Evolutionary conservation across 1,284 basidiomycete genomes (phyloP), one percentile per base, ranked within the genome.

Genomic region (Sanghuangporus sanghuang): DNA sequence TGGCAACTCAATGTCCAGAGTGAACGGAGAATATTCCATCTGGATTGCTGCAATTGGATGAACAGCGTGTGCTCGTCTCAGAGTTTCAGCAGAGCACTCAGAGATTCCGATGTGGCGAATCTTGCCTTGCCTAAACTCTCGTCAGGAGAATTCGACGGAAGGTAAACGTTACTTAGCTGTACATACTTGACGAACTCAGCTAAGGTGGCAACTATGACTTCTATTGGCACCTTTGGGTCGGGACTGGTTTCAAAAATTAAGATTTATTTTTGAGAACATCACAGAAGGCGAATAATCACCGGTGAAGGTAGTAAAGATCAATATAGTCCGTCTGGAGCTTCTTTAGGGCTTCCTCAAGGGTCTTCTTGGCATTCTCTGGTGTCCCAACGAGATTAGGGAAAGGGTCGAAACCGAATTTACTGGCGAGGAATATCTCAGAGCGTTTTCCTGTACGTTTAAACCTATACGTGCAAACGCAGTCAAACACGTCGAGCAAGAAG

Each of bases 1-100:
- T 40, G 75, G 73, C 57, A 79, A 74, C 68, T 84, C 82, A 66
- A 84, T 81, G 64, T 84, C 77, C 36, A 80, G 75, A 16, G 78
- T 78, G 75, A 86, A 88, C 0, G 87, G 85, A 2, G 83, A 85
- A 67, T 82, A 84, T 71, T 89, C 87, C 38, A 87, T 74, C 72
- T 90, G 85, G 27, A 89, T 73, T 3, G 84, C 85, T 1, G 83
- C 72, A 66, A 90, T 84, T 0, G 83, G 84, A 67, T 85, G 82
- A 5, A 86, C 77, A 16, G 81, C 80, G 66, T 85, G 79, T 3
- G 89, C 89, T 50, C 86, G 83, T 5, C 86, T 80, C 12, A 91
- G 78, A 0, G 85, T 86, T 1, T 73, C 75, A 1, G 81, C 79
- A 0, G 81, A 82, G 62, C 80, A 78, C 69, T 90, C 88, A 55